Evolutionary conservation across 2,329 filamentous ascomycete genomes (phyloP).

Genomic region (Fonsecaea multimorphosa): DNA sequence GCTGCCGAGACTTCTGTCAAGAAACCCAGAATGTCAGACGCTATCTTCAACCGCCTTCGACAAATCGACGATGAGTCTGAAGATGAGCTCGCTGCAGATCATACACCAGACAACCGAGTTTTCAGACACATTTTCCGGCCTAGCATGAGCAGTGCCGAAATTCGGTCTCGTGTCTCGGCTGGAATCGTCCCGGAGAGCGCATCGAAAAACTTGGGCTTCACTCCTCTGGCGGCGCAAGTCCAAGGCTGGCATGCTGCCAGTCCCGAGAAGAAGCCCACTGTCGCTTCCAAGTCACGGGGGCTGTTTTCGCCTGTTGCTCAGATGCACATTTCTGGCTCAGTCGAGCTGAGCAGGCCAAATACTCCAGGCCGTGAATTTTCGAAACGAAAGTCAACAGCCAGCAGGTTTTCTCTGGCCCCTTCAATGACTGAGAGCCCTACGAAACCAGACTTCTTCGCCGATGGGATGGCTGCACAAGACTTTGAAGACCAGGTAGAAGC

Average conservation of each 20-base stretch:
- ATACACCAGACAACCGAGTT: conserved; percentile 35
- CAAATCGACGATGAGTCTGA: conserved; percentile 40
- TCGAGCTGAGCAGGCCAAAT: conserved; percentile 39
- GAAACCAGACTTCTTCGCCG: conserved; percentile 65
- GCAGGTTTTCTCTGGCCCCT: conserved; percentile 39
- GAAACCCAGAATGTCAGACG: conserved; percentile 26
- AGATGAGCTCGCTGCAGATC: conserved; percentile 39
- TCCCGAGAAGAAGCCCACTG: conserved; percentile 48
- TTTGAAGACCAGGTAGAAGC: conserved; percentile 48
- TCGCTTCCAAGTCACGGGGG: conserved; percentile 33
- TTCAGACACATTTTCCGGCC: conserved; percentile 24
- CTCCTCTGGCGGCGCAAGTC: conserved; percentile 67
- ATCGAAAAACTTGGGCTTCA: conserved; percentile 60
- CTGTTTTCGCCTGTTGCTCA: conserved; percentile 36
- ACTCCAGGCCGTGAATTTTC: conserved; percentile 38
- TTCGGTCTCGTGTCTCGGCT: conserved; percentile 32
- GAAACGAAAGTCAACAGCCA: conserved; percentile 35
- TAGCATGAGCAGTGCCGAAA: conserved; percentile 25
- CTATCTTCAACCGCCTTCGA: conserved; percentile 27
- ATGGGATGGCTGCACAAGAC: conserved; percentile 62
- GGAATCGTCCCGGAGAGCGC: conserved; percentile 32
- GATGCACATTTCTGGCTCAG: conserved; percentile 34
- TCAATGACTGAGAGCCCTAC: conserved; percentile 45
- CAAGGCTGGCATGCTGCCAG: conserved; percentile 68
- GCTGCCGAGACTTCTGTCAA: background rate